Percentiles rank a stretch among this genome's conserved stretches.
Conservation (phyloP, 306 rosid species). For the Lotus japonicus region DNA sequence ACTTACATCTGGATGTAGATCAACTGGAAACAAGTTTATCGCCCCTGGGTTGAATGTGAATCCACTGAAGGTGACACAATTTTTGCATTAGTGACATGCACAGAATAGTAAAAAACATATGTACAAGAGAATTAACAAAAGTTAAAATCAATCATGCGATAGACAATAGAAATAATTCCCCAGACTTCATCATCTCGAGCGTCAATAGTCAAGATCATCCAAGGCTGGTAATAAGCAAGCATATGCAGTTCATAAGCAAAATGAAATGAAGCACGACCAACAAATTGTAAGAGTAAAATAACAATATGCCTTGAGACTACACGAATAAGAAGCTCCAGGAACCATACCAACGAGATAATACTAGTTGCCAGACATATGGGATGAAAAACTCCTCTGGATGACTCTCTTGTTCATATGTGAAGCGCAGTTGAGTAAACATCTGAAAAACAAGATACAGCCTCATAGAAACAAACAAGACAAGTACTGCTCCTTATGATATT, state of each 20-base stretch:
- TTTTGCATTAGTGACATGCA: constrained; percentile 16
- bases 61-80: constrained; percentile 47
- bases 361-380: constrained; percentile 95
- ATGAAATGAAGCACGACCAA: constrained; percentile 9
- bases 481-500: constrained; percentile 2
- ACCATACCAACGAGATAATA: constrained; percentile 75
- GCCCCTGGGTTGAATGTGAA: constrained; percentile 63
- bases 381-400: constrained; percentile 97
- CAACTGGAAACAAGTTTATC: constrained; percentile 76
- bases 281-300: constrained; percentile 8
- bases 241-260: neutral
- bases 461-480: constrained; percentile 5
- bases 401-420: constrained; percentile 97
- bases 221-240: constrained; percentile 2
- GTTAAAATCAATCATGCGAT: no score
- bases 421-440: constrained; percentile 97
- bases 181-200: no score
- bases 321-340: constrained; percentile 6
- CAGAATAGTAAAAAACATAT: neutral
- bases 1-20: constrained; percentile 61
- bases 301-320: neutral
- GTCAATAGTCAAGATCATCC: no score
- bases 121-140: constrained; percentile 6
- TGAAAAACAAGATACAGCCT: constrained; percentile 26
- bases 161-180: no score